Evolutionary conservation across 441 rosid species (phyloP), one percentile per base, ranked within the genome.

Genomic region (Adansonia gregorii): DNA sequence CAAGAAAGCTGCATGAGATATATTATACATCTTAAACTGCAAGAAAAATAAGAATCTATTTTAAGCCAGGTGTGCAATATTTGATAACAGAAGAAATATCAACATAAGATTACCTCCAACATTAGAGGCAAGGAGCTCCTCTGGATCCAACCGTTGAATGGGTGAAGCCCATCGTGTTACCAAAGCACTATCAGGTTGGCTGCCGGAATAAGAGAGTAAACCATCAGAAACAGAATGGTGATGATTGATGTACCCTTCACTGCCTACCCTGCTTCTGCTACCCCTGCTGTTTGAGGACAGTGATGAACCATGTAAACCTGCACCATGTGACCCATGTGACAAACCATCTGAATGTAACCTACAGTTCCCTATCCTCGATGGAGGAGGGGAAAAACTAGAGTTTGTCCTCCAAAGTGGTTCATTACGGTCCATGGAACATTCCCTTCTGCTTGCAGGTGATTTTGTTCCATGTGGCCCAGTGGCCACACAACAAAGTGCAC

Each of bases 401-500:
- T 95, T 95, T 1, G 82, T 91, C 83, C 85, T 88, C 99, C 98
- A 93, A 74, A 75, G 92, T 31, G 89, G 88, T 78, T 86, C 91
- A n/a, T 80, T 85, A 11, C 60, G 84, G 76, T 85, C 87, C 35
- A 75, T 73, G 45, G 92, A 81, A 81, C 81, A 77, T 66, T 85
- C 87, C 72, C 89, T 63, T 67, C 74, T 81, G 63, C 60, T 83
- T 24, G 84, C 60, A 63, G 89, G 89, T 35, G 89, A 87, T 80
- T 90, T 91, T 41, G 81, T 87, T 84, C 87, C 89, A 86, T 91
- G 97, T 94, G 98, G 94, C 88, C 97, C 79, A 83, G 91, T 78
- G 97, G 95, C 99, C 92, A 91, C 90, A 80, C 99, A 93, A 89
- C 98, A 95, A 76, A 92, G 91, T 0, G 94, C 96, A 85, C 98